Conservation (phyloP, 2,329 filamentous ascomycete genomes). For the Fusarium praegraminearum region DNA sequence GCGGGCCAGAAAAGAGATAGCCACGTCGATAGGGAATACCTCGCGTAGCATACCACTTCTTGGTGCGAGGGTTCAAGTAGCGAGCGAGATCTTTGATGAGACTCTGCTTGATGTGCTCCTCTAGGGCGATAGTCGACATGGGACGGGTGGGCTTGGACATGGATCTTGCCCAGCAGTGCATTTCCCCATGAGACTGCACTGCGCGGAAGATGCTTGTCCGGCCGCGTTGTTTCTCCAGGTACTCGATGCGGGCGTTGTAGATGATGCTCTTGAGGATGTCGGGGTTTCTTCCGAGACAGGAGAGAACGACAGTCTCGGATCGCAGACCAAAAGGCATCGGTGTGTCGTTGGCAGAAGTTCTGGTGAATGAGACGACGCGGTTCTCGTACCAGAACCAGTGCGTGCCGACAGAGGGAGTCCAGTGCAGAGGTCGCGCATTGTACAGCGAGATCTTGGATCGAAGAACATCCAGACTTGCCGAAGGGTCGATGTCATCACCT, state of each 20-base stretch:
- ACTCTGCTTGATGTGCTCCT: conserved; percentile 26
- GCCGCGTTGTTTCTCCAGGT: conserved; percentile 26
- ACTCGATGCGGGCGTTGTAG: conserved; percentile 28
- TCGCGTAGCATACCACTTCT: conserved; percentile 34
- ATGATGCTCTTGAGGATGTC: conserved; percentile 31
- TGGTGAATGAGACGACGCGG: conserved; percentile 20
- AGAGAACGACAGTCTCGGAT: conserved; percentile 13
- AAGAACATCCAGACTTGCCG: conserved; percentile 11
- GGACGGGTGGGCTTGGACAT: conserved; percentile 38
- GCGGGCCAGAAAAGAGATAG: conserved; percentile 39
- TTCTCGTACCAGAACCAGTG: conserved; percentile 31
- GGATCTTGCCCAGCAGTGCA: conserved; percentile 23
- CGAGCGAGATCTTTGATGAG: conserved; percentile 34
- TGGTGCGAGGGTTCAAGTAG: conserved; percentile 34
- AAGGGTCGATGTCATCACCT: conserved; percentile 7
- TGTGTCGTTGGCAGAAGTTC: background rate
- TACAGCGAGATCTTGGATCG: conserved; percentile 25
- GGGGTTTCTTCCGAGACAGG: conserved; percentile 25
- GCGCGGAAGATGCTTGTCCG: conserved; percentile 31
- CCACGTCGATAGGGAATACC: conserved; percentile 41
- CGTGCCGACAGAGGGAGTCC: conserved; percentile 29
- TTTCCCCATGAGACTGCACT: background rate
- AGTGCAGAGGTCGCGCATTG: conserved; percentile 25
- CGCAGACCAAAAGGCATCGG: background rate
- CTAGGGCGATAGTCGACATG: conserved; percentile 34